phyloP scores from a whole-genome alignment of 768 basidiomycete species.

The Termitomyces sp. region DNA sequence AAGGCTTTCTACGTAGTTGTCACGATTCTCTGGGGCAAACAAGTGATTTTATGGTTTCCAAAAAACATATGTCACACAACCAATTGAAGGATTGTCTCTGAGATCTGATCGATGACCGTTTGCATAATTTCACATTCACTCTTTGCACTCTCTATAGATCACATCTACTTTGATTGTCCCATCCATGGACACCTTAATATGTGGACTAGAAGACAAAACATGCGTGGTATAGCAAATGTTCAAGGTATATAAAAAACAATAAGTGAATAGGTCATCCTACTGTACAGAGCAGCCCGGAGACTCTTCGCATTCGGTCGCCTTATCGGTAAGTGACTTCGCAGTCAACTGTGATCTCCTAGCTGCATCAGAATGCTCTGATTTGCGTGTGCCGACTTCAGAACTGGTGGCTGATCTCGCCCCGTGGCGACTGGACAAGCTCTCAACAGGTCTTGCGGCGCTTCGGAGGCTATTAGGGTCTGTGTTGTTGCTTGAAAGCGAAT shows the following conservation, averaged over 20 bases:
- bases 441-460: constrained; percentile 35
- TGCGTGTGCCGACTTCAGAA: constrained; percentile 9
- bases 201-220: background rate
- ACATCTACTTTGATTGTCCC: no score
- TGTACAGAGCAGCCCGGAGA: constrained; percentile 38
- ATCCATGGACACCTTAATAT: background rate
- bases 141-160: no score
- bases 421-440: constrained; percentile 21
- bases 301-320: constrained; percentile 26
- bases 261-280: constrained; percentile 14
- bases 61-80: no score
- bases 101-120: no score
- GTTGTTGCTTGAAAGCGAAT: constrained; percentile 49
- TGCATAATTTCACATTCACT: no score
- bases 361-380: constrained; percentile 8
- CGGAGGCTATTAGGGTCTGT: constrained; percentile 46
- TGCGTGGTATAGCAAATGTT: background rate
- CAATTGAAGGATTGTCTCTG: no score
- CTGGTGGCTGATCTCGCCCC: background rate
- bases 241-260: background rate
- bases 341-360: constrained; percentile 27
- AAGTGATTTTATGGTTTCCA: no score
- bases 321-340: constrained; percentile 20
- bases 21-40: no score
- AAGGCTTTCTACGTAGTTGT: no score